A percentile compares a stretch with the other conserved stretches of the same genome.
Evolutionary conservation across 129 eudicot species (phyloP).

Genomic region (Deinandra increscens): DNA sequence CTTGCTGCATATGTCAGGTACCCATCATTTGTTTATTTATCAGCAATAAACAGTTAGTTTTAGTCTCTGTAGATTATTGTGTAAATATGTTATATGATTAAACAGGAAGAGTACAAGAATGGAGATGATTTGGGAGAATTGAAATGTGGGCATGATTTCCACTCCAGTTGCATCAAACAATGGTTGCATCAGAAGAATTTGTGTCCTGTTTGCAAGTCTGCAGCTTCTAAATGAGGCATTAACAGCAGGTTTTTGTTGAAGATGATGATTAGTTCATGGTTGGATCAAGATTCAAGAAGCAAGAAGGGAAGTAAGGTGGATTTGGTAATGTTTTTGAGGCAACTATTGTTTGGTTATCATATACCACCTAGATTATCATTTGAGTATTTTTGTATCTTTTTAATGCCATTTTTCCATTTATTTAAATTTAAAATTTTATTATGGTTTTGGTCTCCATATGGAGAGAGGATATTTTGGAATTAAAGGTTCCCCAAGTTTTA

Average conservation of each 20-base stretch:
- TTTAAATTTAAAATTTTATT: conserved; percentile 20
- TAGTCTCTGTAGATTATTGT: not conserved
- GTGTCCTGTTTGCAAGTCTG: conserved; percentile 88
- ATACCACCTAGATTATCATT: conserved; percentile 11
- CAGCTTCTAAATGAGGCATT: conserved; percentile 34
- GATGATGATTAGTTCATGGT: too few species aligned
- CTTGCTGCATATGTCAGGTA: conserved; percentile 92
- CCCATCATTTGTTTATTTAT: not conserved
- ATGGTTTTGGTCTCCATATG: conserved; percentile 21
- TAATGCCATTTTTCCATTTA: conserved; percentile 15
- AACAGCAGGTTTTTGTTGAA: too few species aligned
- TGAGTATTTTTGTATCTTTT: conserved; percentile 23
- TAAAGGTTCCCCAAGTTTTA: too few species aligned
- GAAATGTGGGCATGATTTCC: conserved; percentile 90
- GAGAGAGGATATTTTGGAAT: conserved; percentile 24
- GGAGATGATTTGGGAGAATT: conserved; percentile 73
- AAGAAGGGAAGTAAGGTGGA: conserved; percentile 19
- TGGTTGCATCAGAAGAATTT: conserved; percentile 81
- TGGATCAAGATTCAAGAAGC: conserved; percentile 10
- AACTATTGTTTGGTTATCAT: conserved; percentile 17
- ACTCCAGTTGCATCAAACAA: conserved; percentile 64
- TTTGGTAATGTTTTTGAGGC: conserved; percentile 18
- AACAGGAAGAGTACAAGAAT: conserved; percentile 61
- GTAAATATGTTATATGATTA: conserved; percentile 1
- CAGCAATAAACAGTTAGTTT: not conserved